Evolutionary conservation across 768 basidiomycete genomes (phyloP).

Genomic region (Pleurotus djamor): DNA sequence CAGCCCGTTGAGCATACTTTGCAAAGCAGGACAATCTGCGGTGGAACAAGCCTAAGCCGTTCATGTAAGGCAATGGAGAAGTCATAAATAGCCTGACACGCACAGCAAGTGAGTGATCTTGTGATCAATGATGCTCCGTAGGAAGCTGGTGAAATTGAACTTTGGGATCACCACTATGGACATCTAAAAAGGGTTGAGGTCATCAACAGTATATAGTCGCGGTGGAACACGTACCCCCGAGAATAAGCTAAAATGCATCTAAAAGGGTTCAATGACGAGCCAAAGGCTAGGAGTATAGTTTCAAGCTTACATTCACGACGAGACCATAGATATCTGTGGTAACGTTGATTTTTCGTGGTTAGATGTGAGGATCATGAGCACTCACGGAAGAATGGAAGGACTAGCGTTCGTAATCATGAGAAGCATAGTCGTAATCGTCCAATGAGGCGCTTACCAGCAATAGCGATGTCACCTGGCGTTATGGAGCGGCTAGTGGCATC

Average conservation of each 20-base stretch:
- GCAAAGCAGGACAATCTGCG: constrained; percentile 64
- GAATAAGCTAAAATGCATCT: constrained; percentile 45
- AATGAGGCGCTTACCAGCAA: constrained; percentile 43
- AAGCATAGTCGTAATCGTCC: neutral
- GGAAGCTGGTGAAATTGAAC: constrained; percentile 55
- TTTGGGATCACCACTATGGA: constrained; percentile 63
- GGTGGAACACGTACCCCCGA: constrained; percentile 36
- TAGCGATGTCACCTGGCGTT: constrained; percentile 56
- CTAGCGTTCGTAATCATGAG: constrained; percentile 21
- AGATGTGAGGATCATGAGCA: constrained; percentile 6
- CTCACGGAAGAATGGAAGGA: constrained; percentile 61
- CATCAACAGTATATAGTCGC: too few species aligned
- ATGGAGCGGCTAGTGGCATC: neutral
- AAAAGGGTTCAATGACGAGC: neutral
- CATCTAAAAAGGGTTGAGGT: constrained; percentile 28
- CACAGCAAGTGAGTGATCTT: constrained; percentile 57
- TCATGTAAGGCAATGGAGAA: too few species aligned
- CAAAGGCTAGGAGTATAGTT: too few species aligned
- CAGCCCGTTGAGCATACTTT: constrained; percentile 37
- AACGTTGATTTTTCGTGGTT: neutral
- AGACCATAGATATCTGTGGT: constrained; percentile 58
- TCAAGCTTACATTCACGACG: constrained; percentile 43
- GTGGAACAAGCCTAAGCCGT: constrained; percentile 48
- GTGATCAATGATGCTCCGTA: constrained; percentile 54
- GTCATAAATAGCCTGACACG: constrained; percentile 10